Evolutionary conservation across 768 basidiomycete genomes (phyloP).

Genomic region (Cyclocybe cylindracea): DNA sequence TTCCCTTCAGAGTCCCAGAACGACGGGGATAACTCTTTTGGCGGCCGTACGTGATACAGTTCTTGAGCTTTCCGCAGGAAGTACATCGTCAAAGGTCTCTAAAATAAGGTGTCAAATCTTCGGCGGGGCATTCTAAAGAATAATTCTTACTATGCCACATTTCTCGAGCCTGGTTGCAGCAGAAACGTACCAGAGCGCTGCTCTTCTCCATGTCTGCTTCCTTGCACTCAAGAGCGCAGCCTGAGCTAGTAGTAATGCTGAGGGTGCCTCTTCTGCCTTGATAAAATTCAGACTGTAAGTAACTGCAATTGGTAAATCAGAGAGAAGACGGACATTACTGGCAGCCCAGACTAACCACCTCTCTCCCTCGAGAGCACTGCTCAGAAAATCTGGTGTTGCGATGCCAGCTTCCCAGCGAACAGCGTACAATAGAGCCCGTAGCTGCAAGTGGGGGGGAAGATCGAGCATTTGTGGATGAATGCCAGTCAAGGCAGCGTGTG

Average conservation of each 20-base stretch:
- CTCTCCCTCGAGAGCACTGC: conserved; percentile 67
- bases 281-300: conserved; percentile 25
- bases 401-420: conserved; percentile 81
- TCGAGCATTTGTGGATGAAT: conserved; percentile 48
- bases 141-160: conserved; percentile 71
- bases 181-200: conserved; percentile 77
- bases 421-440: conserved; percentile 68
- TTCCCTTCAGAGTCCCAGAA: conserved; percentile 77
- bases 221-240: conserved; percentile 70
- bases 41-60: conserved; percentile 51
- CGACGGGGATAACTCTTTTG: conserved; percentile 70
- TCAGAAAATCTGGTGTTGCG: conserved; percentile 54
- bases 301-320: neutral
- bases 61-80: conserved; percentile 74
- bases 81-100: conserved; percentile 88
- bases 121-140: neutral
- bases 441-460: conserved; percentile 60
- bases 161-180: conserved; percentile 82
- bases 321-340: conserved; percentile 59
- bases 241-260: conserved; percentile 78
- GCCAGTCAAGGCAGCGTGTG: conserved; percentile 55
- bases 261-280: conserved; percentile 82
- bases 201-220: conserved; percentile 58
- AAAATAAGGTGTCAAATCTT: conserved; percentile 5
- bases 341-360: conserved; percentile 88